Base-by-base conservation (phyloP, 305 asterid genomes). In the Lippia alba region DNA sequence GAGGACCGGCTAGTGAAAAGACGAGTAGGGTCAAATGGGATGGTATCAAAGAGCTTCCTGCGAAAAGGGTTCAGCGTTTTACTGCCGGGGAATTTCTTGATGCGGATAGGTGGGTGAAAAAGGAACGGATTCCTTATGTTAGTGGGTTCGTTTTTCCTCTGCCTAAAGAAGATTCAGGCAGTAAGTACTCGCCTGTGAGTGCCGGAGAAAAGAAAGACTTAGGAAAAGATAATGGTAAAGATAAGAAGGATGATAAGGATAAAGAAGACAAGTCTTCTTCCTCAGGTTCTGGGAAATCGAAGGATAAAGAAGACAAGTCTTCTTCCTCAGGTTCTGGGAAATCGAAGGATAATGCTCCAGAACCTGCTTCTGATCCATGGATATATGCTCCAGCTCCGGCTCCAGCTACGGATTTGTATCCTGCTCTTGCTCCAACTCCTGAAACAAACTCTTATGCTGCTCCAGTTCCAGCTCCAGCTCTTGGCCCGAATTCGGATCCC, bases 1-100 rank as follows among this genome's bases (percentile, higher is more conserved):
- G 85, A 8, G 97, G 97, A 12, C 88, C 91, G 3, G 92, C 82
- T 3, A 74, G 96, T 0, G 16, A 40, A 3, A 88, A 88, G 78
- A 45, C 12, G 3, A 66, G 71, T 0, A 83, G 97, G 6, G 70
- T 74, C 11, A 76, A 75, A 39, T 87, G 94, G 94, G 49, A 69
- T 5, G 91, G 91, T 0, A 56, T 87, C 24, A 87, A 85, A 64
- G 91, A 87, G 67, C 77, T 87, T 41, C 86, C 86, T 0, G 30
- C 70, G 0, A 63, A 69, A 8, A 64, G 90, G 56, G 60, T 85
- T 45, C 56, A 80, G 61, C 74, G 91, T n/a, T 87, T 85, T 78
- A 81, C 89, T 2, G 79, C 81, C 0, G 76, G 77, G 6, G 49
- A 59, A 56, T 91, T 86, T 66, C 60, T 91, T 1, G 89, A 85